Evolutionary conservation across 768 basidiomycete species (phyloP).

Genomic region (Tylopilus vinaceipallidus): DNA sequence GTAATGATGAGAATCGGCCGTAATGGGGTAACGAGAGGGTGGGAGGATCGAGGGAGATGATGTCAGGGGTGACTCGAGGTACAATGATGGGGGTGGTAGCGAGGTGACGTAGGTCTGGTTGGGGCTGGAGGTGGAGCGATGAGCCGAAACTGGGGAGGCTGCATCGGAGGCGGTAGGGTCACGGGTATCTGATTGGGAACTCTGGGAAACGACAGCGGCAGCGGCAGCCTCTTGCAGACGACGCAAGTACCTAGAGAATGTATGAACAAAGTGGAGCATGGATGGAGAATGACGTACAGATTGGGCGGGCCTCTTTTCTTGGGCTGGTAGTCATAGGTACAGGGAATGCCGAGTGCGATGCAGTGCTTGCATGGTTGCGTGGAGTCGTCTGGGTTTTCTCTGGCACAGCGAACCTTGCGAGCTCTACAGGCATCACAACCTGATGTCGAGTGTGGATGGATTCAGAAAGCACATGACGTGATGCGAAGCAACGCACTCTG

Average conservation of each 20-base stretch:
- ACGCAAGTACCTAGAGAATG: constrained; percentile 60
- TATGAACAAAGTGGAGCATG: not conserved
- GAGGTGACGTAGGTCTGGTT: constrained; percentile 43
- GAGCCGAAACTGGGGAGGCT: constrained; percentile 46
- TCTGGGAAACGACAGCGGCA: constrained; percentile 50
- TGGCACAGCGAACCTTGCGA: constrained; percentile 81
- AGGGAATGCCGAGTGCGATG: constrained; percentile 74
- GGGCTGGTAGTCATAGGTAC: constrained; percentile 91
- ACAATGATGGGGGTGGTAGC: constrained; percentile 31
- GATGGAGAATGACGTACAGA: constrained; percentile 49
- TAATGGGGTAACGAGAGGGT: constrained; percentile 69
- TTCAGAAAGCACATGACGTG: too few relatives aligned
- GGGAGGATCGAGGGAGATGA: constrained; percentile 43
- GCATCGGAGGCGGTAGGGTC: constrained; percentile 38
- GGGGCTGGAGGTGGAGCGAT: constrained; percentile 42
- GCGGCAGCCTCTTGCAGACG: constrained; percentile 77
- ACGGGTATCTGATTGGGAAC: constrained; percentile 30
- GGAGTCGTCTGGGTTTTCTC: constrained; percentile 74
- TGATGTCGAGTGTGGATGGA: constrained; percentile 35
- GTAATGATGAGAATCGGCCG: constrained; percentile 67
- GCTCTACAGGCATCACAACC: constrained; percentile 87
- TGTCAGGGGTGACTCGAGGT: constrained; percentile 51
- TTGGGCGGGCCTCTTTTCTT: constrained; percentile 94
- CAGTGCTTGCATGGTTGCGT: constrained; percentile 88
- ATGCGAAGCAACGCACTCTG: constrained; percentile 56